Evolutionary conservation across 352 stramenopile species (phyloP).

Genomic region (Peronospora destructor): DNA sequence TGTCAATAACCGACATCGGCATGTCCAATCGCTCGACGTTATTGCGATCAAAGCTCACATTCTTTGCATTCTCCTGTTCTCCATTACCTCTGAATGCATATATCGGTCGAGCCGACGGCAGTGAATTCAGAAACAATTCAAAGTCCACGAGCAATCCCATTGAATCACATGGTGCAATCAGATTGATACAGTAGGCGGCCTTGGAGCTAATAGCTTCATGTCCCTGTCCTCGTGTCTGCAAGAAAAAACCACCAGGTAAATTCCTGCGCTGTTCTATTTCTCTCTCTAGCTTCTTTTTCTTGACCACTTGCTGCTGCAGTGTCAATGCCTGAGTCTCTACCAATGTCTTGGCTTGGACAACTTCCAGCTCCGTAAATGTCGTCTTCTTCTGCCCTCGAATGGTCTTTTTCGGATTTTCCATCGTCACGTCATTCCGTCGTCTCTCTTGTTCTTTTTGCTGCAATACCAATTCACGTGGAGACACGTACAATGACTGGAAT

Average conservation of each 20-base stretch:
- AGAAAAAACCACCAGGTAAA: constrained; percentile 54
- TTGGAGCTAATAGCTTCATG: constrained; percentile 55
- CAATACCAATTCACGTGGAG: constrained; percentile 42
- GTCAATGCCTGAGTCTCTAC: constrained; percentile 11
- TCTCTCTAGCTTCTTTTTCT: constrained; percentile 13
- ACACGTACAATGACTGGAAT: constrained; percentile 75
- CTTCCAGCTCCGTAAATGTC: constrained; percentile 10
- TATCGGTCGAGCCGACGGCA: constrained; percentile 61
- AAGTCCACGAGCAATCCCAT: constrained; percentile 57
- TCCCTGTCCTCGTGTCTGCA: constrained; percentile 64
- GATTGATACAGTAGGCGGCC: constrained; percentile 72
- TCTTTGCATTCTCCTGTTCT: constrained; percentile 18
- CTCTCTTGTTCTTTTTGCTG: constrained; percentile 41
- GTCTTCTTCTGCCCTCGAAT: constrained; percentile 15
- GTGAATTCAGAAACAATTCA: constrained; percentile 61
- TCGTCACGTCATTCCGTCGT: constrained; percentile 26
- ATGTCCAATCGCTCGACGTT: constrained; percentile 32
- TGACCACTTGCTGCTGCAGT: constrained; percentile 2
- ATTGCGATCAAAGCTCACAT: constrained; percentile 5
- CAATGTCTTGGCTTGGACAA: constrained; percentile 16
- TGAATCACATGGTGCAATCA: constrained; percentile 55
- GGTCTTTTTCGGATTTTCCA: constrained; percentile 19
- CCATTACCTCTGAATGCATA: constrained; percentile 36
- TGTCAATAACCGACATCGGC: constrained; percentile 67
- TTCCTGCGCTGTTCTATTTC: constrained; percentile 25